Conservation (phyloP, 768 basidiomycete genomes). For the Crassisporium funariophilum region DNA sequence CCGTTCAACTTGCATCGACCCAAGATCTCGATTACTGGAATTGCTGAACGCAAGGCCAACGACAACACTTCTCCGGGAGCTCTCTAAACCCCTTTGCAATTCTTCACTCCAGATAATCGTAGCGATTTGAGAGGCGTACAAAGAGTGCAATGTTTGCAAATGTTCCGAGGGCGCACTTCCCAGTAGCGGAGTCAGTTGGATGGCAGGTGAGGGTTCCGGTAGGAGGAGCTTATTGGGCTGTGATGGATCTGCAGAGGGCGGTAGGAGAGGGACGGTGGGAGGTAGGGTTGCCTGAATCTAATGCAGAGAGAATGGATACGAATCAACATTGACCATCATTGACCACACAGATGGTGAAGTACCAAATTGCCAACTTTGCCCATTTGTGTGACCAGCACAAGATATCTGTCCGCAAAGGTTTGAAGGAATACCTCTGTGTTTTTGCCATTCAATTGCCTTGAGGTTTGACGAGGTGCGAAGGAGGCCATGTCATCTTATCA, state of each 20-base stretch:
- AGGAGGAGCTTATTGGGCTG: slow-evolving; percentile 40
- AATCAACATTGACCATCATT: too few relatives aligned
- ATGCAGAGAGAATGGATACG: slow-evolving; percentile 9
- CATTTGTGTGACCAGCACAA: slow-evolving; percentile 89
- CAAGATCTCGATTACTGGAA: slow-evolving; percentile 26
- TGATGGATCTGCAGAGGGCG: slow-evolving; percentile 36
- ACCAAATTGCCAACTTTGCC: slow-evolving; percentile 91
- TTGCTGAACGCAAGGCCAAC: slow-evolving; percentile 73
- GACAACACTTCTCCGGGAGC: slow-evolving; percentile 59
- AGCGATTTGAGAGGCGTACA: slow-evolving; percentile 87
- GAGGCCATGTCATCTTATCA: slow-evolving; percentile 29
- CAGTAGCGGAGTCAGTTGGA: slow-evolving; percentile 76
- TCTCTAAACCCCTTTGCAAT: slow-evolving; percentile 39
- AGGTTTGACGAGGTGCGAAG: slow-evolving; percentile 52
- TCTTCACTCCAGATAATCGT: slow-evolving; percentile 76
- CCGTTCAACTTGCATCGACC: slow-evolving; percentile 39
- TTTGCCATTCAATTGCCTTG: slow-evolving; percentile 53
- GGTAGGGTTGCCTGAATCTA: slow-evolving; percentile 86
- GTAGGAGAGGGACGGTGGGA: slow-evolving; percentile 53
- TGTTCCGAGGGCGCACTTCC: slow-evolving; percentile 74
- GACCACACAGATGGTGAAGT: too few relatives aligned
- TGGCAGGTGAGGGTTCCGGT: slow-evolving; percentile 68
- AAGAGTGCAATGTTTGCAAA: slow-evolving; percentile 68
- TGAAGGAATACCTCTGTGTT: slow-evolving; percentile 80
- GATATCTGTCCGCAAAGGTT: slow-evolving; percentile 72